phyloP scores from a whole-genome alignment of 768 basidiomycete genomes.

The Trametes villosa region DNA sequence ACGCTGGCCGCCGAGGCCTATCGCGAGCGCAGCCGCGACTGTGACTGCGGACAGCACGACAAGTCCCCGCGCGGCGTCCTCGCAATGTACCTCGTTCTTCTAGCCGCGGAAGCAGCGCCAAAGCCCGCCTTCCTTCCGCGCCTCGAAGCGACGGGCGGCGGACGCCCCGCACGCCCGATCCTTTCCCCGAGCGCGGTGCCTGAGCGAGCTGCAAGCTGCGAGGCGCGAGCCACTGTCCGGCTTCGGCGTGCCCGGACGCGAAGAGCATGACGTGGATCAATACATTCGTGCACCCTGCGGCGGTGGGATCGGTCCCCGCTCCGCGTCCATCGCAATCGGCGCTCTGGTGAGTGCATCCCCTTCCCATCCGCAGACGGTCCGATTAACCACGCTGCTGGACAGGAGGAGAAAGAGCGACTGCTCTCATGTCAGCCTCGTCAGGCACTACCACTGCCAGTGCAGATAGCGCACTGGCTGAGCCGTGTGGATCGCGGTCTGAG shows the following conservation, averaged over 20 bases:
- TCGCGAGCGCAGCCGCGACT: background rate
- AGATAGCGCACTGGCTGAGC: background rate
- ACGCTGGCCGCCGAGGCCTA: slow-evolving; percentile 2
- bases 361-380: background rate
- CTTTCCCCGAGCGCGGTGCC: background rate
- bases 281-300: background rate
- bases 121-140: background rate
- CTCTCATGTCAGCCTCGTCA: background rate
- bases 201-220: background rate
- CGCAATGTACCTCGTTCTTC: slow-evolving; percentile 5
- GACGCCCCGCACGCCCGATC: background rate
- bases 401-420: no score
- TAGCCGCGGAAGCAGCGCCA: background rate
- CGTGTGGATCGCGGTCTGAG: background rate
- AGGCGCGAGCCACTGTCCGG: background rate
- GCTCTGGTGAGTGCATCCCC: background rate
- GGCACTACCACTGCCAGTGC: background rate
- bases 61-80: background rate
- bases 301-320: background rate
- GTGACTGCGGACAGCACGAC: background rate
- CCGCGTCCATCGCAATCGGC: background rate
- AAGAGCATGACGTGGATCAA: background rate
- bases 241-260: background rate
- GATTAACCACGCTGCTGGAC: no score
- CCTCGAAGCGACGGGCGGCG: background rate